Evolutionary conservation across 2,329 filamentous ascomycete species (phyloP).

Genomic region (Metarhizium rileyi): DNA sequence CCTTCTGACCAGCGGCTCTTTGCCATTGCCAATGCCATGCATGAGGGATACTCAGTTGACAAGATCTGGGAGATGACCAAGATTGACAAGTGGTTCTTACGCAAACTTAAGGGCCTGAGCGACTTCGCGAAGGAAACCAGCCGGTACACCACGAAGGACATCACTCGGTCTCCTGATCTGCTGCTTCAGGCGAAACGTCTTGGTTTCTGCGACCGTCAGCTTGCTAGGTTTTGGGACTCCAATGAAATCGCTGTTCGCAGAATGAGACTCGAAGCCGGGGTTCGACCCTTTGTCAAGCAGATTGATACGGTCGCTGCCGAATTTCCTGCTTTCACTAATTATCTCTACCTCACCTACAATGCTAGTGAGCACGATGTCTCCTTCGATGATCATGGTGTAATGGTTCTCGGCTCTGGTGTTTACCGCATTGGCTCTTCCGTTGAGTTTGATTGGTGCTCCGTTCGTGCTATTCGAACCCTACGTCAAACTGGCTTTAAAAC

Average conservation of each 20-base stretch:
- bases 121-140: slow-evolving; percentile 78
- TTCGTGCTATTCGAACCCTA: slow-evolving; percentile 84
- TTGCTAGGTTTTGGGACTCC: slow-evolving; percentile 88
- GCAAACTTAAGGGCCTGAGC: slow-evolving; percentile 81
- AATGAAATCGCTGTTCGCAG: slow-evolving; percentile 87
- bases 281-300: slow-evolving; percentile 89
- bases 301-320: slow-evolving; percentile 98
- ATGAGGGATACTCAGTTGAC: slow-evolving; percentile 83
- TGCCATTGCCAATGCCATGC: slow-evolving; percentile 96
- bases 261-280: slow-evolving; percentile 73
- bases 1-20: slow-evolving; percentile 96
- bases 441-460: slow-evolving; percentile 98
- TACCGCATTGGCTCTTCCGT: slow-evolving; percentile 97
- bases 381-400: slow-evolving; percentile 85
- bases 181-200: slow-evolving; percentile 83
- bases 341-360: slow-evolving; percentile 94
- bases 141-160: slow-evolving; percentile 53
- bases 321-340: slow-evolving; percentile 91
- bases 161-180: slow-evolving; percentile 52
- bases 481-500: slow-evolving; percentile 81
- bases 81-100: slow-evolving; percentile 98
- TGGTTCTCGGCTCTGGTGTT: slow-evolving; percentile 92
- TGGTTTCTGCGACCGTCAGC: slow-evolving; percentile 87
- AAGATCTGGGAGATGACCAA: slow-evolving; percentile 98
- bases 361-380: slow-evolving; percentile 72